Percentiles rank a stretch among this genome's conserved stretches.
These are phyloP conservation scores for Leccinum fibrillosum DNA, from an alignment of 768 basidiomycete genomes.

Conservation along the genomic window DNA sequence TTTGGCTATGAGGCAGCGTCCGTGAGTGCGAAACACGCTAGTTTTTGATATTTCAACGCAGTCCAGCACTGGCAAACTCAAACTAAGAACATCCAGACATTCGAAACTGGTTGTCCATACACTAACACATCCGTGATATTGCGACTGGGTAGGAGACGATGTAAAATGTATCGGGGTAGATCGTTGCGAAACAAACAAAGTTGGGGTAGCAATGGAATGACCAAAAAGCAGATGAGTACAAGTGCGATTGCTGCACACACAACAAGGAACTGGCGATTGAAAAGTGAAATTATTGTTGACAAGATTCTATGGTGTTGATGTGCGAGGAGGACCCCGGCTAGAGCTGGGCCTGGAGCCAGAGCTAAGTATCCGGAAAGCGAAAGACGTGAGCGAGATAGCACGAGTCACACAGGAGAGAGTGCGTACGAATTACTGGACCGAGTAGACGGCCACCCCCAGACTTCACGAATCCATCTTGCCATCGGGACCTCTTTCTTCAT, in stretches of 20 bases:
- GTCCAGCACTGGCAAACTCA: not conserved
- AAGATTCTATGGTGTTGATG: conserved; percentile 25
- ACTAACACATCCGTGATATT: conserved; percentile 14
- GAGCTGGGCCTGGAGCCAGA: conserved; percentile 29
- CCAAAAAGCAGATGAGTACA: conserved; percentile 17
- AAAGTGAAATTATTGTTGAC: not conserved
- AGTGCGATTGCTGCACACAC: conserved; percentile 19
- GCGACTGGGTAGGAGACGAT: conserved; percentile 6
- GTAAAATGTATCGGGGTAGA: conserved; percentile 21
- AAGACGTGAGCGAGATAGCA: not conserved
- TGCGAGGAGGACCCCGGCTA: conserved; percentile 25
- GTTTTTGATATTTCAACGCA: not conserved
- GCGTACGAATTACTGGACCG: conserved; percentile 26
- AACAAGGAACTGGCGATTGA: conserved; percentile 5
- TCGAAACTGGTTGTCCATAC: conserved; percentile 19
- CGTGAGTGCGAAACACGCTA: not conserved
- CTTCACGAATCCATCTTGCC: conserved; percentile 83
- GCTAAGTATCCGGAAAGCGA: conserved; percentile 2
- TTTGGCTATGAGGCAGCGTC: not conserved
- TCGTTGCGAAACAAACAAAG: conserved; percentile 17
- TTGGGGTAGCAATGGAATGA: conserved; percentile 8
- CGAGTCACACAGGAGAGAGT: not conserved
- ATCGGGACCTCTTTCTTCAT: conserved; percentile 86
- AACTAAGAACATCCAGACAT: conserved; percentile 1
- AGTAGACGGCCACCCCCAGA: conserved; percentile 72